phyloP scores from a whole-genome alignment of 192 early-diverging fungal genomes.

The Funneliformis geosporum region DNA sequence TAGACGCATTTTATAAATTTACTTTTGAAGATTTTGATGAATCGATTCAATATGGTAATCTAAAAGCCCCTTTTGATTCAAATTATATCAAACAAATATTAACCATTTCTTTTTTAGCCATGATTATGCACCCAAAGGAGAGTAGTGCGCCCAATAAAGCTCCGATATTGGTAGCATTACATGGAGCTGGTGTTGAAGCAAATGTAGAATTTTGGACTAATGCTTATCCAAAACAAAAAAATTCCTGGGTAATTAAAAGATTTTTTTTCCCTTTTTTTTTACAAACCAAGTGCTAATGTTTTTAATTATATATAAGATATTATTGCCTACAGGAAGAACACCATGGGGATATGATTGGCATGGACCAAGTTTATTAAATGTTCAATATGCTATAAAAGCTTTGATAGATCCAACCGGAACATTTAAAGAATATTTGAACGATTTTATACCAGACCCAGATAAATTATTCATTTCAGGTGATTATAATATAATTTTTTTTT shows the following conservation, averaged over 20 bases:
- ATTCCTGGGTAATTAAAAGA: slow-evolving; percentile 60
- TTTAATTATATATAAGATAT: slow-evolving; percentile 44
- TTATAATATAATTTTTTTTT: slow-evolving; percentile 8
- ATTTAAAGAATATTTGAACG: slow-evolving; percentile 37
- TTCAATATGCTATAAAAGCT: slow-evolving; percentile 55
- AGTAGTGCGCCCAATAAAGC: slow-evolving; percentile 32
- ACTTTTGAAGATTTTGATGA: slow-evolving; percentile 72
- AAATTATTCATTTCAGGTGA: slow-evolving; percentile 59
- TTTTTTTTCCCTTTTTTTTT: background rate
- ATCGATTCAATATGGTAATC: slow-evolving; percentile 68
- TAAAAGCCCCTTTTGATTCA: too few species aligned
- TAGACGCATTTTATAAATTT: slow-evolving; percentile 62
- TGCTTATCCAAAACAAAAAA: slow-evolving; percentile 56
- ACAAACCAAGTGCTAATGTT: background rate
- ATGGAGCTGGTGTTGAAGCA: slow-evolving; percentile 74
- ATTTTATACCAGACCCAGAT: slow-evolving; percentile 43
- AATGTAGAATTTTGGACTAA: slow-evolving; percentile 60
- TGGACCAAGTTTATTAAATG: slow-evolving; percentile 65
- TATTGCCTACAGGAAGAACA: slow-evolving; percentile 71
- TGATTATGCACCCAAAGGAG: slow-evolving; percentile 44
- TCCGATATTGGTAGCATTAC: slow-evolving; percentile 67
- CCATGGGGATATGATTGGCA: slow-evolving; percentile 85
- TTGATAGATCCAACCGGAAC: slow-evolving; percentile 52
- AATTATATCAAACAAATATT: background rate
- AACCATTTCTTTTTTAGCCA: slow-evolving; percentile 29